Evolutionary conservation across 208 protist genomes (phyloP), one percentile per base, ranked within the genome.

Genomic region (Naegleria lovaniensis): DNA sequence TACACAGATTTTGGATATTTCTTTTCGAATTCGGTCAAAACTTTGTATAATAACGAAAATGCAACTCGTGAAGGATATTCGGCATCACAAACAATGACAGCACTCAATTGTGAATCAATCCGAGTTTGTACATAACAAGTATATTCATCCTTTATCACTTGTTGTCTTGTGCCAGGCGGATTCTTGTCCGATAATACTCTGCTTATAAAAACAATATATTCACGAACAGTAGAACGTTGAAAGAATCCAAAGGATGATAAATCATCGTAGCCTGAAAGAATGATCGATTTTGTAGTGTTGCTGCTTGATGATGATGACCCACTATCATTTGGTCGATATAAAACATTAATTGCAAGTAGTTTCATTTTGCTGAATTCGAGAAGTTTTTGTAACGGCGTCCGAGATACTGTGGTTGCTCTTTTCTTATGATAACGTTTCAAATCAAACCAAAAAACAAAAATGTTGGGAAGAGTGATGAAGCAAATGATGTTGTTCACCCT

Each of bases 1-100:
- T 67, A 67, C 19, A 29, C 22, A 29, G 55, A 67, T 29, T 67
- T 67, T 67, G 55, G 55, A 33, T 40, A 51, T 58, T 58, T 88
- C 85, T 88, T 88, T 39, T 88, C 85, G 55, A 38, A 58, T n/a
- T 88, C 85, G 7, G 55, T 5, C 11, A 88, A n/a, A 36, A 39
- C 41, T 88, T 88, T 29, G 25, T 58, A 58, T 5, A 88, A 5
- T 58, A 88, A 29, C 13, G n/a, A 40, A 58, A 88, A 88, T 36
- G 41, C 41, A 40, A 88, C 41, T 58, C 41, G 11, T 38, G 85
- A 13, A 19, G 39, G 39, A 88, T 88, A 88, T 22, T 51, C n/a
- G 39, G 16, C 4, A 88, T 88, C 85, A 19, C 41, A 38, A 58
- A 88, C n/a, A 38, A 88, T 29, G 25, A 52, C 39, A n/a, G 9